Conservation (phyloP, 768 basidiomycete genomes). For the Asterophora lycoperdoides region DNA sequence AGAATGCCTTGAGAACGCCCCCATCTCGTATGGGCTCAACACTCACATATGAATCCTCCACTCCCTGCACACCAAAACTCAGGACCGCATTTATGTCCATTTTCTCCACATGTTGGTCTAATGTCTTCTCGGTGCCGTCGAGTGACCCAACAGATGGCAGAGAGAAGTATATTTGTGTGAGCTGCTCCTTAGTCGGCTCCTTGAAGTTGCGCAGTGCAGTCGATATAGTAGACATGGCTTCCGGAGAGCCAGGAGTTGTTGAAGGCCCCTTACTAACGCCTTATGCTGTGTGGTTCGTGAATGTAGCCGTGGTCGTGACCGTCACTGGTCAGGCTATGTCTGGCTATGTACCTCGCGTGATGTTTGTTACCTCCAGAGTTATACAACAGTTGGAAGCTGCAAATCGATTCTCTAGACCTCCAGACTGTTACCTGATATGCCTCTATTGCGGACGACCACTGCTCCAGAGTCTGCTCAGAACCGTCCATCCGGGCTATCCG, state of each 20-base stretch:
- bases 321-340: no score
- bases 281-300: no score
- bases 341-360: no score
- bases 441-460: no score
- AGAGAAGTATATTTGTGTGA: slow-evolving; percentile 83
- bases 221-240: slow-evolving; percentile 72
- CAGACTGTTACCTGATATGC: no score
- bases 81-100: slow-evolving; percentile 91
- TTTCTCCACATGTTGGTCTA: slow-evolving; percentile 46
- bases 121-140: slow-evolving; percentile 22
- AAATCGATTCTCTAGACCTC: no score
- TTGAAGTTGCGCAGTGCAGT: slow-evolving; percentile 88
- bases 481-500: no score
- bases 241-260: neutral
- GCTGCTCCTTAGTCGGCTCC: slow-evolving; percentile 87
- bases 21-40: neutral
- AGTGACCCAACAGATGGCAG: slow-evolving; percentile 47
- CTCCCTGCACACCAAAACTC: slow-evolving; percentile 70
- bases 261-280: neutral
- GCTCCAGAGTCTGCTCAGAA: no score
- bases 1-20: slow-evolving; percentile 5
- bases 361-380: no score
- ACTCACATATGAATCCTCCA: slow-evolving; percentile 92
- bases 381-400: no score
- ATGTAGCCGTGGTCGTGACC: no score